phyloP scores from a whole-genome alignment of 257 asterid genomes.

The Ilex aquifolium region DNA sequence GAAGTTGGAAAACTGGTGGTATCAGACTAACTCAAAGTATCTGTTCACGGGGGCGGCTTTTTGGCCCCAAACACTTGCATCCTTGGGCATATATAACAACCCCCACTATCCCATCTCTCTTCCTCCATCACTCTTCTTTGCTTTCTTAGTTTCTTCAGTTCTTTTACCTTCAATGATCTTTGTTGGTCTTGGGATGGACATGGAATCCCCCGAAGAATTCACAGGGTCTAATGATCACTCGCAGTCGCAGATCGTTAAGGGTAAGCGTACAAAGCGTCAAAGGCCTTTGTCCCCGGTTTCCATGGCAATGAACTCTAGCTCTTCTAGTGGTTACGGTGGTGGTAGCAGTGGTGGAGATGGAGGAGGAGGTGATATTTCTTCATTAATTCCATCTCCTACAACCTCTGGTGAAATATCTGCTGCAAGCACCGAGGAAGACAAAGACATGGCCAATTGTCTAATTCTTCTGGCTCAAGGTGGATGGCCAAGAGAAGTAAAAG shows the following conservation, averaged over 20 bases:
- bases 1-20: not conserved
- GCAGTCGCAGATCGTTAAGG: conserved; percentile 31
- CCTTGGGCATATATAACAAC: not conserved
- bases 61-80: not conserved
- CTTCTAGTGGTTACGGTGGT: conserved; percentile 34
- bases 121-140: conserved; percentile 1
- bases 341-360: conserved; percentile 16
- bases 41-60: not conserved
- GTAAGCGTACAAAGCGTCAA: conserved; percentile 58
- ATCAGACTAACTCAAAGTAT: not conserved
- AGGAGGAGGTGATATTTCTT: conserved; percentile 23
- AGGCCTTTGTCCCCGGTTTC: conserved; percentile 33
- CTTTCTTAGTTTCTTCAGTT: not conserved
- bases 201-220: conserved; percentile 41
- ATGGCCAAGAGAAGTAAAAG: conserved; percentile 10
- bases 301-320: conserved; percentile 28
- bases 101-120: not conserved
- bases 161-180: not conserved
- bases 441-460: conserved; percentile 83
- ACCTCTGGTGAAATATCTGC: conserved; percentile 42
- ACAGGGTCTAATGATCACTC: conserved; percentile 34
- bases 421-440: conserved; percentile 47
- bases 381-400: conserved; percentile 23
- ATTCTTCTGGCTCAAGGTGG: conserved; percentile 74
- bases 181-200: not conserved